These are phyloP conservation scores for Anthostomella pinea DNA, from an alignment of 2,329 filamentous ascomycete genomes.

Conservation along the genomic window DNA sequence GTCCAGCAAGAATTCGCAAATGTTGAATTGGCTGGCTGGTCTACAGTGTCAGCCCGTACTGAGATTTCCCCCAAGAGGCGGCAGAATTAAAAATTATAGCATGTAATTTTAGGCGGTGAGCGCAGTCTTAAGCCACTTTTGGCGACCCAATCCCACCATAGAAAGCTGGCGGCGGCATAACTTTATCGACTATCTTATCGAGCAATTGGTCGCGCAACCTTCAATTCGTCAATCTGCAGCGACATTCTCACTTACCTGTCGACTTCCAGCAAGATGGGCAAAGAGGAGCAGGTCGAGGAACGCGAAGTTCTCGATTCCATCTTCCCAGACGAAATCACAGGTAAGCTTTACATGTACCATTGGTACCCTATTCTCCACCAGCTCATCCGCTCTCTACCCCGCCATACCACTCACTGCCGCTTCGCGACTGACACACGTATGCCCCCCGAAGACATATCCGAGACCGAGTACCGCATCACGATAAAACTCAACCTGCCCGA, in stretches of 20 bases:
- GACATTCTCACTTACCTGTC: neutral
- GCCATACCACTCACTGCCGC: conserved; percentile 7
- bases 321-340: conserved; percentile 95
- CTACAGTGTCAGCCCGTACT: too few relatives aligned
- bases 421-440: neutral
- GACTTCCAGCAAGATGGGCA: conserved; percentile 49
- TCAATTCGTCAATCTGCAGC: neutral
- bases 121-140: conserved; percentile 1
- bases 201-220: neutral
- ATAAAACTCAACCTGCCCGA: conserved; percentile 77
- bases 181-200: too few relatives aligned
- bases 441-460: conserved; percentile 69
- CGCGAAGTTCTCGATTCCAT: conserved; percentile 97
- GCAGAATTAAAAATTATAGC: conserved; percentile 24
- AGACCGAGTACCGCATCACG: conserved; percentile 82
- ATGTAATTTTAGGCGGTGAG: conserved; percentile 35
- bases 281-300: conserved; percentile 92
- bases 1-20: conserved; percentile 3
- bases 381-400: conserved; percentile 10
- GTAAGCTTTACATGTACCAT: conserved; percentile 44
- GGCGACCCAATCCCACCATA: conserved; percentile 15
- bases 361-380: conserved; percentile 8
- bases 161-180: conserved; percentile 6
- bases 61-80: conserved; percentile 13
- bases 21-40: too few relatives aligned